Evolutionary conservation across 805 yeast species (phyloP), one percentile per base, ranked within the genome.

Genomic region (Dipodascus albidus): DNA sequence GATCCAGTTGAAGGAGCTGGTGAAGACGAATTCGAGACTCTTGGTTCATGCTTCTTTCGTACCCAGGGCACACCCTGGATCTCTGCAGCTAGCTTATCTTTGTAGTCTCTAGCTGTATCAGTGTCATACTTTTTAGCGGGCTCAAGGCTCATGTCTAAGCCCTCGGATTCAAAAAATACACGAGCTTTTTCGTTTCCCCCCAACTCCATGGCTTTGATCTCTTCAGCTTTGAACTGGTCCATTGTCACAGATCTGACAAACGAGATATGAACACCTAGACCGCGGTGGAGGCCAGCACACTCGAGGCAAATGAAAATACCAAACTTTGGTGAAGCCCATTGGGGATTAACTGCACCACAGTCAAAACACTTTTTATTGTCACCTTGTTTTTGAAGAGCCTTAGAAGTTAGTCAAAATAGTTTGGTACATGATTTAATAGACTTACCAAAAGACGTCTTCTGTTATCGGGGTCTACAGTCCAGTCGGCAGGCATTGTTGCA

Each of bases 271-370:
- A 93, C 99, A 42, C 99, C 99, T 50, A 93, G 74, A 11, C 98
- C 95, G 68, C 76, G 68, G 68, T 93, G 99, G 54, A 85, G 75
- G 49, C 99, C 99, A 19, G 99, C 99, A 74, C 99, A 93, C 67
- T 93, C 99, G 44, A 93, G 77, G 70, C 99, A 93, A 65, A 93
- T 91, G 70, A 90, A 93, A 56, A 93, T 86, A 56, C 99, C 99
- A 70, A 91, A 89, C 69, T 93, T 93, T 38, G 98, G 98, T 14
- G 96, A 88, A 1, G 98, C 97, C 99, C 99, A 93, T 69, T 93
- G 99, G 8, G 99, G 99, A 67, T 90, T 91, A 55, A 96, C 96
- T 1, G 97, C 95, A 41, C 74, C 76, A 70, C 99, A 93, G 68
- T 93, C 99, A 68, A 88, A 85, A 70, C 99, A 93, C 67, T 80